Percentiles rank a stretch among this genome's conserved stretches.
Conservation (phyloP, 768 basidiomycete species). For the Cystobasidium tubakii region DNA sequence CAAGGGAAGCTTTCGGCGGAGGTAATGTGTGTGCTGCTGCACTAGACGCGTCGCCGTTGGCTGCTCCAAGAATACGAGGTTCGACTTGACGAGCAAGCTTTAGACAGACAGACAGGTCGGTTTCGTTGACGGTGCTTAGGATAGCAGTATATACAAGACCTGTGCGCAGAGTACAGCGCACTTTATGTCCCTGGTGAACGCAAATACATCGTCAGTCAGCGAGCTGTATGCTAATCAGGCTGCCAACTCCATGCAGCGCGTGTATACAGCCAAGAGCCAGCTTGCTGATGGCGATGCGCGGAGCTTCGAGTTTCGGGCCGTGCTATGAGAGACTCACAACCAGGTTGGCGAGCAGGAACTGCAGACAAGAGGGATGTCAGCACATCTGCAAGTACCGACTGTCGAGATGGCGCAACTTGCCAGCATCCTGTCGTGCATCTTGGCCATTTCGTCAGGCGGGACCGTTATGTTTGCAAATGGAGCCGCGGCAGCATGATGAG, state of each 20-base stretch:
- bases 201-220: not conserved
- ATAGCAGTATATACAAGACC: slow-evolving; percentile 40
- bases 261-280: not conserved
- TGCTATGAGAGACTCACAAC: not conserved
- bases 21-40: not conserved
- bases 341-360: slow-evolving; percentile 24
- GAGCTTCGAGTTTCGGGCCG: not conserved
- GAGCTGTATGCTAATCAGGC: not conserved
- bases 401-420: not conserved
- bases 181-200: slow-evolving; percentile 40
- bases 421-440: slow-evolving; percentile 34
- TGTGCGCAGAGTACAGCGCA: slow-evolving; percentile 39
- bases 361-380: not conserved
- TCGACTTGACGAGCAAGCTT: slow-evolving; percentile 38
- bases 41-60: not conserved
- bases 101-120: slow-evolving; percentile 43
- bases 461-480: slow-evolving; percentile 14
- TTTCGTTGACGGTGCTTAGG: slow-evolving; percentile 40
- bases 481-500: slow-evolving; percentile 9
- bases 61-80: slow-evolving; percentile 6
- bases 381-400: not conserved
- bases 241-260: not conserved
- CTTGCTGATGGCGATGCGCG: not conserved
- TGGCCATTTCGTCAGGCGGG: slow-evolving; percentile 20
- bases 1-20: slow-evolving; percentile 37